Percentiles rank a stretch among this genome's conserved stretches.
phyloP scores from a whole-genome alignment of 176 grass and related monocot species.

The Dactylis glomerata region DNA sequence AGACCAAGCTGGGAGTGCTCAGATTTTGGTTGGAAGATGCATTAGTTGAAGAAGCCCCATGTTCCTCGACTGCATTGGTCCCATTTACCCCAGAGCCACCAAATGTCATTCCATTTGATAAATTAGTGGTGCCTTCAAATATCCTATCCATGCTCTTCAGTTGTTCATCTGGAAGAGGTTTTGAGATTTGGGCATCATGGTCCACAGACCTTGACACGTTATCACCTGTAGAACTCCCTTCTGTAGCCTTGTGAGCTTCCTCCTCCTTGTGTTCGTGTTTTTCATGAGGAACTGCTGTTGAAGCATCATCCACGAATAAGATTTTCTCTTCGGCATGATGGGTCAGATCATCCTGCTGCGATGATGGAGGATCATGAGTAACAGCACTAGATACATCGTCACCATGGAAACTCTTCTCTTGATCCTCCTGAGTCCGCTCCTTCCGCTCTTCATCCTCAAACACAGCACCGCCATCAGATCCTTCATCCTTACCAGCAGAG shows the following conservation, averaged over 20 bases:
- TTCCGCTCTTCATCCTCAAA: slow-evolving; percentile 60
- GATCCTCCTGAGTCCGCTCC: slow-evolving; percentile 61
- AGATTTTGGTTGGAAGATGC: slow-evolving; percentile 12
- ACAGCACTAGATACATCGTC: slow-evolving; percentile 69
- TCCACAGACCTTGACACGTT: slow-evolving; percentile 60
- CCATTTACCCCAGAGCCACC: slow-evolving; percentile 3
- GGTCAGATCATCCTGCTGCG: slow-evolving; percentile 33
- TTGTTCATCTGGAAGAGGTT: slow-evolving; percentile 65
- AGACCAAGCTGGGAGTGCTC: neutral
- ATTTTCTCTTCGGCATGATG: slow-evolving; percentile 46
- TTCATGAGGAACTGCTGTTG: slow-evolving; percentile 50
- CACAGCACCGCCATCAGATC: slow-evolving; percentile 40
- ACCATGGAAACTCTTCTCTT: slow-evolving; percentile 64
- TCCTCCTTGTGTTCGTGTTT: slow-evolving; percentile 43
- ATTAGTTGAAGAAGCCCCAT: neutral
- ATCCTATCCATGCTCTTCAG: slow-evolving; percentile 57
- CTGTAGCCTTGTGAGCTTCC: slow-evolving; percentile 52
- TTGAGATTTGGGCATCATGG: slow-evolving; percentile 54
- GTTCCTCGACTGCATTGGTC: slow-evolving; percentile 2
- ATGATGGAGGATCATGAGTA: slow-evolving; percentile 42
- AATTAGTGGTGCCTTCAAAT: slow-evolving; percentile 46
- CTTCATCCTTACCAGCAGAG: slow-evolving; percentile 45
- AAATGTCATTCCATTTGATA: slow-evolving; percentile 39
- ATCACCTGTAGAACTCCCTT: slow-evolving; percentile 68
- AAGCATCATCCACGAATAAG: slow-evolving; percentile 56